Evolutionary conservation across 1,284 basidiomycete genomes (phyloP).

Genomic region (Heterobasidion irregulare): DNA sequence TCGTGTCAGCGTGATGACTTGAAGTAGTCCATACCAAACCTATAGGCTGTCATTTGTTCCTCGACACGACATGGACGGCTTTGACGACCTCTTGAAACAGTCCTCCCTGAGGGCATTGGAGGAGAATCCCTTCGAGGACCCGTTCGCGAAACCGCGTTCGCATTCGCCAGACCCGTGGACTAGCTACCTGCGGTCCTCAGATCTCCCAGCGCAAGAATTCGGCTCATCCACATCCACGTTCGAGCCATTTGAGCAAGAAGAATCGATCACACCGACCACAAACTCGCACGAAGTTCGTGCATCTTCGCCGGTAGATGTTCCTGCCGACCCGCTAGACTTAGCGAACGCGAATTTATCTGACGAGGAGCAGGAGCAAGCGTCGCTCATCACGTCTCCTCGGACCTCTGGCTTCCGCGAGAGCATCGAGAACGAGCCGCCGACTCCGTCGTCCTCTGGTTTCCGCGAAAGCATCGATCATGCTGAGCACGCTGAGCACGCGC

Average conservation of each 20-base stretch:
- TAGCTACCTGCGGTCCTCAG: slow-evolving; percentile 8
- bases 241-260: slow-evolving; percentile 22
- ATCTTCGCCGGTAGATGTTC: background rate
- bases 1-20: background rate
- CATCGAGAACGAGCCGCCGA: slow-evolving; percentile 2
- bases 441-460: slow-evolving; percentile 17
- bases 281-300: slow-evolving; percentile 13
- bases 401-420: slow-evolving; percentile 40
- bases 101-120: slow-evolving; percentile 56
- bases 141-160: slow-evolving; percentile 55
- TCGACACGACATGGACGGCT: slow-evolving; percentile 44
- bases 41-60: background rate
- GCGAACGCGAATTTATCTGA: slow-evolving; percentile 26
- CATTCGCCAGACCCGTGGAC: slow-evolving; percentile 71
- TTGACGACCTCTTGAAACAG: slow-evolving; percentile 70
- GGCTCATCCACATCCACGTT: slow-evolving; percentile 15
- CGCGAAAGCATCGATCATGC: slow-evolving; percentile 18
- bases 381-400: slow-evolving; percentile 1
- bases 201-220: slow-evolving; percentile 29
- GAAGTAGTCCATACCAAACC: background rate
- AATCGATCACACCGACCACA: slow-evolving; percentile 16
- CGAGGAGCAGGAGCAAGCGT: slow-evolving; percentile 25
- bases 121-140: slow-evolving; percentile 71
- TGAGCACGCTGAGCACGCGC: slow-evolving; percentile 5
- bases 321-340: slow-evolving; percentile 36